Conservation (phyloP, 1,139 yeast genomes). For the Ogataea hybrid region DNA sequence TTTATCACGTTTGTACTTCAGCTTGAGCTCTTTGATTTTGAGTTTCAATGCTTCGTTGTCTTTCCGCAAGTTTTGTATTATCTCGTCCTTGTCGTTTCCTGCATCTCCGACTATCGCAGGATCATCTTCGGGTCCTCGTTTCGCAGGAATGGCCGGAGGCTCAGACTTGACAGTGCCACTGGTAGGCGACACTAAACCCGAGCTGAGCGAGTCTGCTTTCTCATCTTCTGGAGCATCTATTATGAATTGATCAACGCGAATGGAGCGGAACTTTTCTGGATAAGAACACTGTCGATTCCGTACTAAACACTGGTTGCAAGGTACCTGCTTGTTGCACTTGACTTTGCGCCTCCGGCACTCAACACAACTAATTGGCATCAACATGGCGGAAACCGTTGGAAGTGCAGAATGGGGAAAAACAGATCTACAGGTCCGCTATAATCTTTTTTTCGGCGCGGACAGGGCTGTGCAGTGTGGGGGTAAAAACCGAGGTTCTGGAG, state of each 20-base stretch:
- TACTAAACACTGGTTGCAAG: conserved; percentile 31
- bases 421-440: not conserved
- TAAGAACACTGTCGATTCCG: conserved; percentile 27
- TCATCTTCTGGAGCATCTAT: conserved; percentile 12
- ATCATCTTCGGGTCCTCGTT: not conserved
- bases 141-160: not conserved
- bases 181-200: not conserved
- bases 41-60: conserved; percentile 30
- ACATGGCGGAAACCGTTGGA: conserved; percentile 11
- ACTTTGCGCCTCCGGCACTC: conserved; percentile 33
- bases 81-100: conserved; percentile 11
- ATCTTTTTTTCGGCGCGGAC: not conserved
- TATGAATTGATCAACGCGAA: conserved; percentile 29
- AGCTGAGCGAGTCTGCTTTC: not conserved
- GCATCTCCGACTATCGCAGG: not conserved
- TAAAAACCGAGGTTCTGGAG: conserved; percentile 1
- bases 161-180: not conserved
- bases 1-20: conserved; percentile 23
- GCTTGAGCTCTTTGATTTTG: conserved; percentile 23
- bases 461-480: conserved; percentile 3
- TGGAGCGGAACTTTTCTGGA: conserved; percentile 32
- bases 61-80: conserved; percentile 16
- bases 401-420: not conserved
- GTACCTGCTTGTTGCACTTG: conserved; percentile 30
- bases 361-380: conserved; percentile 34